Conservation (phyloP, 208 protist genomes). For the Angomonas deanei region DNA sequence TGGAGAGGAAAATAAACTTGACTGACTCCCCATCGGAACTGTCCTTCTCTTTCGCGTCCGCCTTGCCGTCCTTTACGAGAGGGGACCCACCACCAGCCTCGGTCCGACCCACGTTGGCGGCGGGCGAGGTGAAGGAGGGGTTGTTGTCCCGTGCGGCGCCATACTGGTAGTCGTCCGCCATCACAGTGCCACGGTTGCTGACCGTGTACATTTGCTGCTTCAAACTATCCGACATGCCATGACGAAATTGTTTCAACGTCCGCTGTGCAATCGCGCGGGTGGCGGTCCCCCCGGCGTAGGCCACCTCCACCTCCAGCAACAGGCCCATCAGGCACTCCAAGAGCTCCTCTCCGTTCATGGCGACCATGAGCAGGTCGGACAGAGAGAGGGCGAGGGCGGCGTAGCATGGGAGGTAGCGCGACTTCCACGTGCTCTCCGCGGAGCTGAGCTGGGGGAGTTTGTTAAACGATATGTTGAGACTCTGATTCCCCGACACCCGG, state of each 20-base stretch:
- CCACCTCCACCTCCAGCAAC: slow-evolving; percentile 61
- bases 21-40: slow-evolving; percentile 14
- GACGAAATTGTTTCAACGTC: slow-evolving; percentile 45
- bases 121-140: neutral
- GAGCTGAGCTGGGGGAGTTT: slow-evolving; percentile 21
- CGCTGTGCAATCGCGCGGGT: slow-evolving; percentile 43
- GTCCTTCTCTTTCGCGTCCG: neutral
- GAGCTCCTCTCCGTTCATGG: slow-evolving; percentile 41
- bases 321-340: slow-evolving; percentile 60
- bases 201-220: slow-evolving; percentile 1
- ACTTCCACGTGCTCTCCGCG: slow-evolving; percentile 18
- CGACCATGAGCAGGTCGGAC: slow-evolving; percentile 47
- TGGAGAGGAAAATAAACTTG: slow-evolving; percentile 56
- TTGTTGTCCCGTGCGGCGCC: neutral
- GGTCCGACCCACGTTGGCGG: neutral
- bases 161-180: slow-evolving; percentile 3
- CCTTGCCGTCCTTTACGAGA: neutral
- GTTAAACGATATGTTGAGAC: slow-evolving; percentile 14
- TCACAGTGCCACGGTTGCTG: slow-evolving; percentile 4
- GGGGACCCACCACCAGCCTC: neutral
- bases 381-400: slow-evolving; percentile 52
- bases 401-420: slow-evolving; percentile 37
- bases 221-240: slow-evolving; percentile 28
- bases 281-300: slow-evolving; percentile 35
- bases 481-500: neutral